A percentile compares a stretch with the other conserved stretches of the same genome.
These are phyloP conservation scores for Phytophthora palmivora DNA, from an alignment of 352 stramenopile species.

Conservation along the genomic window DNA sequence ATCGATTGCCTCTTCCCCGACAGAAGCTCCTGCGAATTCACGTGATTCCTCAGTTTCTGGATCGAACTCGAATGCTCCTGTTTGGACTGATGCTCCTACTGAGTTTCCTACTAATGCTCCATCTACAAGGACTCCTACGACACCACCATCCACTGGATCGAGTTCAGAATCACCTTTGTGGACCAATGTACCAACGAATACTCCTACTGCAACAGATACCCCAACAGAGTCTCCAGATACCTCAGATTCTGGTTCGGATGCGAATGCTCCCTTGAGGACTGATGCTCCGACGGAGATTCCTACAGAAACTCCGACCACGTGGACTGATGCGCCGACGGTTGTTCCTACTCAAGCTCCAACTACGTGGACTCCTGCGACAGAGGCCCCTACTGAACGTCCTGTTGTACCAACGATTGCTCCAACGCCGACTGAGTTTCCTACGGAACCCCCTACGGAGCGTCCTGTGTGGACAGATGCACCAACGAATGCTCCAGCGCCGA, in stretches of 20 bases:
- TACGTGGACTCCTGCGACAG: too few species aligned
- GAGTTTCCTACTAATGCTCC: slow-evolving; percentile 3
- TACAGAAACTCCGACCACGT: too few species aligned
- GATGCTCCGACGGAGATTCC: too few species aligned
- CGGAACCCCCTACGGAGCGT: too few species aligned
- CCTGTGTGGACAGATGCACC: slow-evolving; percentile 2
- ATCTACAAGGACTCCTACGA: not conserved
- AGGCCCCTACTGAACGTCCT: too few species aligned
- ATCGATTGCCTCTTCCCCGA: too few species aligned
- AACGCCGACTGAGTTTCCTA: not conserved
- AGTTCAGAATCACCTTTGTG: not conserved
- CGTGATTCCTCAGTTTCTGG: slow-evolving; percentile 8
- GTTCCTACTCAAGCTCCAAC: too few species aligned
- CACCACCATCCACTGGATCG: slow-evolving; percentile 1
- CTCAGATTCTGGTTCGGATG: slow-evolving; percentile 9
- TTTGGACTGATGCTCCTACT: slow-evolving; percentile 16
- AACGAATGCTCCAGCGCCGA: not conserved
- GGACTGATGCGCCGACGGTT: too few species aligned
- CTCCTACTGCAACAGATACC: not conserved
- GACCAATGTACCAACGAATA: slow-evolving; percentile 1
- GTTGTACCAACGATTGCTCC: not conserved
- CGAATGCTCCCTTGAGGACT: slow-evolving; percentile 8
- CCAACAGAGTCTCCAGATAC: not conserved
- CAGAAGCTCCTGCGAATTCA: slow-evolving; percentile 2
- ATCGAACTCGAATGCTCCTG: slow-evolving; percentile 5